A percentile compares a stretch with the other conserved stretches of the same genome.
Conservation (phyloP, 208 protist genomes). For the Wallacemonas sp. region DNA sequence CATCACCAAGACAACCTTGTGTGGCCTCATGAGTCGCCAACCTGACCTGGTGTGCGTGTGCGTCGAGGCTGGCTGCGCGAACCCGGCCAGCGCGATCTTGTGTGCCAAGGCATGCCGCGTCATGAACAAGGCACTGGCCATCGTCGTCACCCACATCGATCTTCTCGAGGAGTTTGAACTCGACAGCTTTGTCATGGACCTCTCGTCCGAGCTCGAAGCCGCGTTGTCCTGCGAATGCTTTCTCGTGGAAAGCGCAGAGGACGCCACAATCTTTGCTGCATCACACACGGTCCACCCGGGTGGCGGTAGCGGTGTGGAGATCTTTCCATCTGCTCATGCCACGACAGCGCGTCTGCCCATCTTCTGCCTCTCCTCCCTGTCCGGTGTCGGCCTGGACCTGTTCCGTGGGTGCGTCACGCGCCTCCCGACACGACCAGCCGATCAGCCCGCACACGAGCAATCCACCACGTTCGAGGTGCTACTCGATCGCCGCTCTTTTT, state of each 20-base stretch:
- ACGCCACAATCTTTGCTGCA: slow-evolving; percentile 18
- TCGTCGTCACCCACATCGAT: slow-evolving; percentile 96
- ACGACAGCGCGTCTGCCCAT: slow-evolving; percentile 59
- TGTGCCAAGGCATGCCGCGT: slow-evolving; percentile 94
- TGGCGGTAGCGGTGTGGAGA: too few species aligned
- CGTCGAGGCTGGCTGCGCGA: slow-evolving; percentile 48
- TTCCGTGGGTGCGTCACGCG: slow-evolving; percentile 51
- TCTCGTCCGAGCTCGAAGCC: slow-evolving; percentile 50
- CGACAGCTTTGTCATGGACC: slow-evolving; percentile 86
- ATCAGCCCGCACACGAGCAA: too few species aligned
- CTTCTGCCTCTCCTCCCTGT: slow-evolving; percentile 65
- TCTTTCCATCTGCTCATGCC: too few species aligned
- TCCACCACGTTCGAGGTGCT: slow-evolving; percentile 75
- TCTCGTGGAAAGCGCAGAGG: slow-evolving; percentile 31
- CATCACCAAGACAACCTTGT: slow-evolving; percentile 82
- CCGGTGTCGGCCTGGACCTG: slow-evolving; percentile 49
- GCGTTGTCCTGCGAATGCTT: slow-evolving; percentile 40
- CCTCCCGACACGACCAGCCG: slow-evolving; percentile 30
- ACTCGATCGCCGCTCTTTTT: slow-evolving; percentile 70
- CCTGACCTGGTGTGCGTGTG: slow-evolving; percentile 92
- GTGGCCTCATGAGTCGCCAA: slow-evolving; percentile 91
- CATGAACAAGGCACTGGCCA: slow-evolving; percentile 89
- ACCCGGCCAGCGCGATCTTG: slow-evolving; percentile 36
- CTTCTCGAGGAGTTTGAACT: slow-evolving; percentile 91
- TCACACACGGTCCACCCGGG: background rate